Conservation (phyloP, 2,329 filamentous ascomycete species). For the Myotisia sp. region DNA sequence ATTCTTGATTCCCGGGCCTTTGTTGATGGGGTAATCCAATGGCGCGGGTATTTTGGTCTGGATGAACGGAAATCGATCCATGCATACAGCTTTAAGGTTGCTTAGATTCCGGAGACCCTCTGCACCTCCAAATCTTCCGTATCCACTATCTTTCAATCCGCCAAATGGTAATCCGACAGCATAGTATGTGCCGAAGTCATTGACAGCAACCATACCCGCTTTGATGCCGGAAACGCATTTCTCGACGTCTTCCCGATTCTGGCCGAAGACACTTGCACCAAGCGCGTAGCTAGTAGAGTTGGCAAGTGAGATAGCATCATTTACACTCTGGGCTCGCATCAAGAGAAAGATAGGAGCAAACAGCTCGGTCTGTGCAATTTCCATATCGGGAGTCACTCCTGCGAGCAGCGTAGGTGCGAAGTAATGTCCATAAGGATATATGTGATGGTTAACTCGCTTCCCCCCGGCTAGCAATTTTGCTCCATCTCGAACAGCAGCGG, state of each 20-base stretch:
- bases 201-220: conserved; percentile 83
- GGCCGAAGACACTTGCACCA: conserved; percentile 76
- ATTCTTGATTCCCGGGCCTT: conserved; percentile 37
- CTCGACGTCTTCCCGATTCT: conserved; percentile 47
- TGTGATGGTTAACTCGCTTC: conserved; percentile 53
- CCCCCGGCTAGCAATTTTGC: conserved; percentile 74
- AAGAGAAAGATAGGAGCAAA: conserved; percentile 84
- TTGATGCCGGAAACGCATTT: conserved; percentile 54
- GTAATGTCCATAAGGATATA: conserved; percentile 69
- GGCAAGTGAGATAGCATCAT: conserved; percentile 59
- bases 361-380: conserved; percentile 76
- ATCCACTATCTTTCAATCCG: conserved; percentile 75
- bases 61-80: conserved; percentile 50
- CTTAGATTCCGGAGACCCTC: conserved; percentile 76
- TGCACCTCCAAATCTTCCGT: conserved; percentile 81
- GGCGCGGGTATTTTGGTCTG: conserved; percentile 67
- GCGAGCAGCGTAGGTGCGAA: conserved; percentile 80
- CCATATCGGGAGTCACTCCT: conserved; percentile 77
- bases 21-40: conserved; percentile 65
- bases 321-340: conserved; percentile 55
- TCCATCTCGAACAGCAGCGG: conserved; percentile 61
- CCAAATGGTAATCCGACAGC: conserved; percentile 91
- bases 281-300: conserved; percentile 79
- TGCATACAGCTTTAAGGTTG: conserved; percentile 75
- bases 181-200: conserved; percentile 90